Conservation (phyloP, 805 yeast species). For the Yarrowia sp. region DNA sequence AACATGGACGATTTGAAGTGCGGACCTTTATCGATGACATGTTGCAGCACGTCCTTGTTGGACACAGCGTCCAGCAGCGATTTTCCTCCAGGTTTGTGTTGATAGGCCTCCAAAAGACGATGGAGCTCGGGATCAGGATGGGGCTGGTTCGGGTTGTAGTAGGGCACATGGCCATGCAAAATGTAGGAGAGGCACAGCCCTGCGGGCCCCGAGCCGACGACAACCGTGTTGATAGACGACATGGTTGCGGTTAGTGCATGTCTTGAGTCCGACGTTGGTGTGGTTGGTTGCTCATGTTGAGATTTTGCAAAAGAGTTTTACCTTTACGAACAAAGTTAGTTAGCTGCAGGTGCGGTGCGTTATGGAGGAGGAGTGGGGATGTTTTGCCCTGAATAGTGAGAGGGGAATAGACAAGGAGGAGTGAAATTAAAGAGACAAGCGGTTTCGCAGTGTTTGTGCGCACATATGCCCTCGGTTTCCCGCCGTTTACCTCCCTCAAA, state of each 20-base stretch:
- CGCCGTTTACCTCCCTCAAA: too few relatives aligned
- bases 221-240: slow-evolving; percentile 20
- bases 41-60: slow-evolving; percentile 30
- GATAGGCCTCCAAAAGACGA: slow-evolving; percentile 28
- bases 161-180: slow-evolving; percentile 38
- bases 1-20: slow-evolving; percentile 31
- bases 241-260: not conserved
- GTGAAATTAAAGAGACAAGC: not conserved
- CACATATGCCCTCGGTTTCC: too few relatives aligned
- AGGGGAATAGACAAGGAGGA: not conserved
- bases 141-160: slow-evolving; percentile 36
- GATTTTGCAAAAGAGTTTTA: slow-evolving; percentile 3
- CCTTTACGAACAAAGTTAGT: not conserved
- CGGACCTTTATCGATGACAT: slow-evolving; percentile 30
- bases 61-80: slow-evolving; percentile 32
- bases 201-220: slow-evolving; percentile 39
- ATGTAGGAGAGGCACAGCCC: slow-evolving; percentile 38
- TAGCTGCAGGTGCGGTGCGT: not conserved
- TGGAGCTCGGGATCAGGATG: slow-evolving; percentile 38
- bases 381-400: not conserved
- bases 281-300: slow-evolving; percentile 6
- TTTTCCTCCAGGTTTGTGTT: not conserved
- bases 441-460: too few relatives aligned
- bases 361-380: not conserved
- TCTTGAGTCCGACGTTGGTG: not conserved